phyloP scores from a whole-genome alignment of 345 rosid species.

The Eucalyptus sp. region DNA sequence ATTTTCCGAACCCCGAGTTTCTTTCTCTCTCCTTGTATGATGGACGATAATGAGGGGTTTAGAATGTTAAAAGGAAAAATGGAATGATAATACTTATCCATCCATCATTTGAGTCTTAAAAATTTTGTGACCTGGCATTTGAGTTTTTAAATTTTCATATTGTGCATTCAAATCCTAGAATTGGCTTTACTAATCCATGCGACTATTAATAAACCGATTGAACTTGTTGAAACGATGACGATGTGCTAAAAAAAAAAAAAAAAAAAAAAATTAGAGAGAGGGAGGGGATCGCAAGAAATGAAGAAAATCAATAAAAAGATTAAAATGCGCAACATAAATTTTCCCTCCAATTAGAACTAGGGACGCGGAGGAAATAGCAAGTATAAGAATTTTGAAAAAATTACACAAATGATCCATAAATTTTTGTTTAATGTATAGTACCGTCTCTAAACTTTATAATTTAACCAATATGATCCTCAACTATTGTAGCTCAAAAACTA shows the following conservation, averaged over 20 bases:
- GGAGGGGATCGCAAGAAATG: background rate
- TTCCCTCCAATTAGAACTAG: background rate
- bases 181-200: background rate
- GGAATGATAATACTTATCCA: background rate
- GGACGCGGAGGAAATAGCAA: background rate
- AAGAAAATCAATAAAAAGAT: background rate
- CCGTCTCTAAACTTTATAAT: rapidly evolving
- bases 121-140: background rate
- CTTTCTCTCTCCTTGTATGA: background rate
- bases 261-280: background rate
- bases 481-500: too few relatives aligned
- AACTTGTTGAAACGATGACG: background rate
- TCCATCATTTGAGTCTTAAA: background rate
- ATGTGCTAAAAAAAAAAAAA: background rate
- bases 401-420: too few relatives aligned
- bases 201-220: background rate
- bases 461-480: too few relatives aligned
- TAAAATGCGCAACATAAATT: background rate
- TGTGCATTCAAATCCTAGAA: background rate
- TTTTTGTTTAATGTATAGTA: too few relatives aligned
- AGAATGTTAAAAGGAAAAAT: background rate
- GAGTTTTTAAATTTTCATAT: background rate
- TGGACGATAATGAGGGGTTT: background rate
- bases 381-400: background rate
- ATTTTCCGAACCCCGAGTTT: too few relatives aligned